phyloP scores from a whole-genome alignment of 2,329 filamentous ascomycete genomes.

The Shiraia sp. region DNA sequence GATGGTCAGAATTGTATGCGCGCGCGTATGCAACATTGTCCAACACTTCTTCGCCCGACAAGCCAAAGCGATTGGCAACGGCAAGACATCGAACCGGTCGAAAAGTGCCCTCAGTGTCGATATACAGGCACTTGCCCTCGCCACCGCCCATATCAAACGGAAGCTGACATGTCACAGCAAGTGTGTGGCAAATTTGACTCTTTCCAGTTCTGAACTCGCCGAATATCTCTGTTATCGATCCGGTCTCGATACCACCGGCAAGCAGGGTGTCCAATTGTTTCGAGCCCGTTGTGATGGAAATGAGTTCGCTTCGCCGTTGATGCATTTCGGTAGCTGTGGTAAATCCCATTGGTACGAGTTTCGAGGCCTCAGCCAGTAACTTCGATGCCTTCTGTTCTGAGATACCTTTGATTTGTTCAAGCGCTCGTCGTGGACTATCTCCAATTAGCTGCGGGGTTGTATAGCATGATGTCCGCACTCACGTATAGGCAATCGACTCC shows the following conservation, averaged over 20 bases:
- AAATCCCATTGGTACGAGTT: conserved; percentile 97
- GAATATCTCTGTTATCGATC: conserved; percentile 97
- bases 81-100: conserved; percentile 84
- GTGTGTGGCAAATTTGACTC: conserved; percentile 96
- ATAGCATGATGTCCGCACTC: conserved; percentile 36
- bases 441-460: conserved; percentile 22
- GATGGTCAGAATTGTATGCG: conserved; percentile 98
- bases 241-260: conserved; percentile 93
- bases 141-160: conserved; percentile 99
- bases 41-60: conserved; percentile 94
- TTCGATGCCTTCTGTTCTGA: conserved; percentile 96
- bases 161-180: conserved; percentile 97
- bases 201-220: conserved; percentile 98
- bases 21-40: conserved; percentile 98
- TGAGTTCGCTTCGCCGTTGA: conserved; percentile 91
- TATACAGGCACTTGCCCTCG: conserved; percentile 97
- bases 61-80: conserved; percentile 90
- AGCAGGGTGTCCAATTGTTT: conserved; percentile 96
- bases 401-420: conserved; percentile 97
- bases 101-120: conserved; percentile 97
- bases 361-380: conserved; percentile 87
- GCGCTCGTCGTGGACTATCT: conserved; percentile 66
- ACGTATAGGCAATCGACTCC: conserved; percentile 93
- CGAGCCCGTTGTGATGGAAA: conserved; percentile 96
- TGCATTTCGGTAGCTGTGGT: conserved; percentile 99